Conservation (phyloP, 352 stramenopile species). For the Pythium plurisporium region DNA sequence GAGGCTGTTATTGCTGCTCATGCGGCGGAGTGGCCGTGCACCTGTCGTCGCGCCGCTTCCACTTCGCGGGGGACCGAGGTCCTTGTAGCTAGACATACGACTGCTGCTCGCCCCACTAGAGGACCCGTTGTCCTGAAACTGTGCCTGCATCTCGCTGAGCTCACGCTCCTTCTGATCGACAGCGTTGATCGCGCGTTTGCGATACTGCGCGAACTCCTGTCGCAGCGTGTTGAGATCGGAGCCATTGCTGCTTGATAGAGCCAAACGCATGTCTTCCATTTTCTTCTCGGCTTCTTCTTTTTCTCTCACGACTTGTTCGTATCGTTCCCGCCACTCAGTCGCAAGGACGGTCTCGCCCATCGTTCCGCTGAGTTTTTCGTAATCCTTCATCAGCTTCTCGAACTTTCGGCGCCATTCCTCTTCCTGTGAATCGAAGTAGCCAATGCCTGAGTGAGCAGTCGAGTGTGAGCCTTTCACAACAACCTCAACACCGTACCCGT, state of each 20-base stretch:
- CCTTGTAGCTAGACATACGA: constrained; percentile 42
- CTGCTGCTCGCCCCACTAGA: constrained; percentile 22
- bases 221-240: constrained; percentile 61
- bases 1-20: constrained; percentile 77
- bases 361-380: constrained; percentile 79
- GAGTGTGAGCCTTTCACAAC: background rate
- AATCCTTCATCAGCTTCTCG: constrained; percentile 81
- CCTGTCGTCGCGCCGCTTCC: constrained; percentile 17
- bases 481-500: constrained; percentile 31
- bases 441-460: background rate
- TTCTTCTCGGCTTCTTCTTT: constrained; percentile 75
- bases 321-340: constrained; percentile 82
- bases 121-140: constrained; percentile 46
- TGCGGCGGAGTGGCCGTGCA: constrained; percentile 40
- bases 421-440: constrained; percentile 34
- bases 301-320: constrained; percentile 70
- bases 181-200: constrained; percentile 68
- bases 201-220: constrained; percentile 78
- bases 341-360: constrained; percentile 83
- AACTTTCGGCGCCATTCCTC: constrained; percentile 80
- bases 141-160: constrained; percentile 59
- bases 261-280: constrained; percentile 52
- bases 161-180: constrained; percentile 84
- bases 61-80: constrained; percentile 20
- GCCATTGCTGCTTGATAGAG: constrained; percentile 25